These are phyloP conservation scores for Cadophora sp. DNA, from an alignment of 2,329 filamentous ascomycete species.

Conservation along the genomic window DNA sequence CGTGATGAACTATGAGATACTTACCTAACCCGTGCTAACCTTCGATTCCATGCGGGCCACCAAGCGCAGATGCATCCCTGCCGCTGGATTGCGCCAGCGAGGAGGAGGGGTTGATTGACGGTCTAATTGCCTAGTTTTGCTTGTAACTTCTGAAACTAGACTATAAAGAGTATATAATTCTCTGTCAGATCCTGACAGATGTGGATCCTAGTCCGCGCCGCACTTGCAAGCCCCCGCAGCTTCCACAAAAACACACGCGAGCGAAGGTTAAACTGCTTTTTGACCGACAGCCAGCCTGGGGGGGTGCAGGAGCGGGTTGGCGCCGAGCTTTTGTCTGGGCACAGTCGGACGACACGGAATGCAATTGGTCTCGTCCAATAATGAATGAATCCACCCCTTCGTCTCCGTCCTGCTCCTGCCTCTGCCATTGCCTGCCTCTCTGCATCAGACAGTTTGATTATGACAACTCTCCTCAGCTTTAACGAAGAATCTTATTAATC, in stretches of 20 bases:
- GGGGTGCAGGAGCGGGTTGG: neutral
- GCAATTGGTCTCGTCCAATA: slow-evolving; percentile 10
- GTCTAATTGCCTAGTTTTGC: no score
- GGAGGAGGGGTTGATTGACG: no score
- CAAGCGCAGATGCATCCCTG: slow-evolving; percentile 4
- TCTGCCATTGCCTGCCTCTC: neutral
- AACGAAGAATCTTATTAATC: neutral
- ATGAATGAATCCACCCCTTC: neutral
- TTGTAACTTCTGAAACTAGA: neutral
- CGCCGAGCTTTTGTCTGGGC: slow-evolving; percentile 1
- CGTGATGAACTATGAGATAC: slow-evolving; percentile 2
- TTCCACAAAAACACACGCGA: slow-evolving; percentile 5
- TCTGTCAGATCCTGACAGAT: neutral
- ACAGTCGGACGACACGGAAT: slow-evolving; percentile 12
- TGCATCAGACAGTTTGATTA: neutral
- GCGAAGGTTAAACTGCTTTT: slow-evolving; percentile 5
- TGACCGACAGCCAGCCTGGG: slow-evolving; percentile 8
- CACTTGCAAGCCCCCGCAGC: slow-evolving; percentile 7
- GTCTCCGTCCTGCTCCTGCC: neutral
- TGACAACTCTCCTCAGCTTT: neutral
- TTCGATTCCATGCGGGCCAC: neutral
- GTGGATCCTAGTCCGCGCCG: neutral
- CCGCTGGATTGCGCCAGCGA: slow-evolving; percentile 8
- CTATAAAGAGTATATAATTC: neutral
- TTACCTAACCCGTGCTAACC: neutral